Evolutionary conservation across 331 rosid species (phyloP), one percentile per base, ranked within the genome.

Genomic region (Phaseolus coccineus): DNA sequence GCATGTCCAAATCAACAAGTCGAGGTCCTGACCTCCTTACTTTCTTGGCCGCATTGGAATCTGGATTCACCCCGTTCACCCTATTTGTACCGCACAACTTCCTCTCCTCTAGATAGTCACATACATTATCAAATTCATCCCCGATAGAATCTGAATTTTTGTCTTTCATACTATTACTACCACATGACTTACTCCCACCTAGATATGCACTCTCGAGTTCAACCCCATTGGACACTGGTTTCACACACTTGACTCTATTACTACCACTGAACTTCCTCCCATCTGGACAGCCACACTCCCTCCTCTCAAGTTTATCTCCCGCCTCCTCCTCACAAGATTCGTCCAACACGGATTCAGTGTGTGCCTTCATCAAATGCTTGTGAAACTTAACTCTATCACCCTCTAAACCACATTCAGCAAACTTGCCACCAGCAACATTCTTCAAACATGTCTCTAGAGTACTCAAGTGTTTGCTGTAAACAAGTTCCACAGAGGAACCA

Each of bases 381-480:
- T 50, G 74, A 19, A 89, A 86, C 68, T 85, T 80, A 58, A 76
- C 68, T 24, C 84, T 69, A 62, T 81, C 74, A 74, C 77, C 75
- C 39, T 69, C 77, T 81, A 85, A 86, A 82, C 87, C 82, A 81
- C 87, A 66, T 71, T 84, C 88, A 19, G 80, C 80, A 31, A 78
- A 85, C 85, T 80, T 81, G 9, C 57, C 70, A 33, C 64, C 84
- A 55, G 81, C 80, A 53, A 75, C 80, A 73, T 79, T 77, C 80
- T 80, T 89, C 53, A 88, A 15, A 67, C 89, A 85, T 50, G 82
- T 81, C 82, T 89, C 94, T 13, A 96, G 42, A 42, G 81, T 27
- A 79, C 84, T 80, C 79, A 93, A 83, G 77, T 89, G 86, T 85
- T 90, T 91, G 33, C 77, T 50, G 44, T 89, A 91, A 81, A 84